Percentiles rank a stretch among this genome's conserved stretches.
Evolutionary conservation across 768 basidiomycete species (phyloP).

Genomic region (Lepiota subincarnata): DNA sequence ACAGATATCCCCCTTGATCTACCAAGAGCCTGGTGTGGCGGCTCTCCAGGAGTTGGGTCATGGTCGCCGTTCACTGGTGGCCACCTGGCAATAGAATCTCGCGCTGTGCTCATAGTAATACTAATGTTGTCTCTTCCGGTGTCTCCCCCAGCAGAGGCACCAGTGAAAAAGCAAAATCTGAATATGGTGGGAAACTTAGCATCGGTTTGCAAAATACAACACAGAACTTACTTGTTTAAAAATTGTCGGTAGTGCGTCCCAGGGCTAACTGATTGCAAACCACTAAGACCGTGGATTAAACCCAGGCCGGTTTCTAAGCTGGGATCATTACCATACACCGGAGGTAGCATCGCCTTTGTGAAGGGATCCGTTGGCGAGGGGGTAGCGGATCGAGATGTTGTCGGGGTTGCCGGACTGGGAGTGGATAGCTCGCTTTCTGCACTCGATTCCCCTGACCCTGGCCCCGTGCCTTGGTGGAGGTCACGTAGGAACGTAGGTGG

Average conservation of each 20-base stretch:
- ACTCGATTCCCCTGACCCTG: conserved; percentile 15
- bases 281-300: conserved; percentile 13
- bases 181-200: conserved; percentile 2
- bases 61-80: too few species aligned
- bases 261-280: conserved; percentile 22
- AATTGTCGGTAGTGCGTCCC: conserved; percentile 54
- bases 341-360: conserved; percentile 16
- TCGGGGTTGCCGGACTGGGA: conserved; percentile 41
- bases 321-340: background rate
- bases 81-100: too few species aligned
- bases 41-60: too few species aligned
- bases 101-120: too few species aligned
- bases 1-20: background rate
- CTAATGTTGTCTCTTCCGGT: background rate
- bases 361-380: conserved; percentile 37
- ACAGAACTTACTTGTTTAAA: conserved; percentile 52
- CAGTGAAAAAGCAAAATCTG: conserved; percentile 84
- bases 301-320: background rate
- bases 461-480: background rate
- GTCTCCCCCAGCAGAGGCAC: conserved; percentile 29
- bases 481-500: conserved; percentile 14
- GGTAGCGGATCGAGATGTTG: conserved; percentile 38
- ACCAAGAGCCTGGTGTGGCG: too few species aligned
- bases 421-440: conserved; percentile 38
- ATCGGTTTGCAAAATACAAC: background rate